A percentile compares a stretch with the other conserved stretches of the same genome.
phyloP scores from a whole-genome alignment of 73 alveolate species.

The Breviolum minutum region DNA sequence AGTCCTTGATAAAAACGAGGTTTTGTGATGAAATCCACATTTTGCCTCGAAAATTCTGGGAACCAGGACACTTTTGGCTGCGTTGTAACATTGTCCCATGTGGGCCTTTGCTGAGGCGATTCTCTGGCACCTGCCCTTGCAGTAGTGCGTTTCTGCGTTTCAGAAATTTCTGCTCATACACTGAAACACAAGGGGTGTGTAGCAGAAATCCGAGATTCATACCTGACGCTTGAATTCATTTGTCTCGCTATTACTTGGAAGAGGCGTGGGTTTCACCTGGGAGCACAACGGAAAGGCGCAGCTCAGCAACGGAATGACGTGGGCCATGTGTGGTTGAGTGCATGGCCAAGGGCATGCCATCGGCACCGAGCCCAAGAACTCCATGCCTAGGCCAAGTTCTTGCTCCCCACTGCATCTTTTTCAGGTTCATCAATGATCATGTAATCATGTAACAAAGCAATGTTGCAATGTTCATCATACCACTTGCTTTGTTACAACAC shows the following conservation, averaged over 20 bases:
- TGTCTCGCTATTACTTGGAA: constrained; percentile 55
- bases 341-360: constrained; percentile 39
- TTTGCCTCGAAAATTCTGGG: not conserved
- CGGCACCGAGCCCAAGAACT: constrained; percentile 25
- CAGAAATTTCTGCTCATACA: not conserved
- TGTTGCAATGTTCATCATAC: no score
- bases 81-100: constrained; percentile 92
- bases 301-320: no score
- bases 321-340: not conserved
- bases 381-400: constrained; percentile 28
- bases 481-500: no score
- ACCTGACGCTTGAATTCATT: constrained; percentile 56
- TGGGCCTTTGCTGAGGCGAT: constrained; percentile 20
- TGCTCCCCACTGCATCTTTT: no score
- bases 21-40: not conserved
- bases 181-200: no score
- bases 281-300: not conserved
- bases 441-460: no score
- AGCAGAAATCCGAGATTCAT: not conserved
- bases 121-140: not conserved
- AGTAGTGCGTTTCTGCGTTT: no score
- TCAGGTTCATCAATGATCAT: no score
- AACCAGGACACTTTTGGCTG: constrained; percentile 20
- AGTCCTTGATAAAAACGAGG: not conserved
- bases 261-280: constrained; percentile 69